Conservation (phyloP, 768 basidiomycete species). For the Strobilomyces dryophilus region DNA sequence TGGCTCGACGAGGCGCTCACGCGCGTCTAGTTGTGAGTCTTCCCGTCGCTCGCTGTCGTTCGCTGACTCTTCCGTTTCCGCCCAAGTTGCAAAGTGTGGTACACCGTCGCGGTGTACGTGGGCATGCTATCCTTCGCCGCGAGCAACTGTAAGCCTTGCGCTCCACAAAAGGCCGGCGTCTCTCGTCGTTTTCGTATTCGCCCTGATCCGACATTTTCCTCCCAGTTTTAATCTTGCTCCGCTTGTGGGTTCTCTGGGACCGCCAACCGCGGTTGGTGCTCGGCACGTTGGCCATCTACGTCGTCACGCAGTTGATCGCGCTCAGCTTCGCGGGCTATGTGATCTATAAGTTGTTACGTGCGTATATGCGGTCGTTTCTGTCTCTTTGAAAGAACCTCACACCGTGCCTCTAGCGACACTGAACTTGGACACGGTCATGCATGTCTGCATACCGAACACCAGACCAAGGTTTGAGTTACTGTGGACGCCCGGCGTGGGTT, state of each 20-base stretch:
- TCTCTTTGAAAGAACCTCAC: too few relatives aligned
- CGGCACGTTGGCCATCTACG: slow-evolving; percentile 27
- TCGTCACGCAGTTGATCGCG: slow-evolving; percentile 27
- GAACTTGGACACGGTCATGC: slow-evolving; percentile 6
- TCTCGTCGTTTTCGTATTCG: too few relatives aligned
- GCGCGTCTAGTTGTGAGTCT: slow-evolving; percentile 16
- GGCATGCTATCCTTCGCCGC: slow-evolving; percentile 34
- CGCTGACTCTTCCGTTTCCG: slow-evolving; percentile 1
- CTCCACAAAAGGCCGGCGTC: background rate
- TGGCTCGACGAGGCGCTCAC: background rate
- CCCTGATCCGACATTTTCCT: slow-evolving; percentile 1
- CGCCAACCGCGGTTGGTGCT: slow-evolving; percentile 25
- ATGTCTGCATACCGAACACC: slow-evolving; percentile 17
- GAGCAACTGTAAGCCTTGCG: slow-evolving; percentile 32
- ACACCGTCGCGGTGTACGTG: slow-evolving; percentile 17
- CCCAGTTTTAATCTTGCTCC: slow-evolving; percentile 37
- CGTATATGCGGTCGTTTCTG: background rate
- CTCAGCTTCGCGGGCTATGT: slow-evolving; percentile 25
- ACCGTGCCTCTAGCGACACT: slow-evolving; percentile 13
- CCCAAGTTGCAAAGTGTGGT: slow-evolving; percentile 26
- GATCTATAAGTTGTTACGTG: slow-evolving; percentile 26
- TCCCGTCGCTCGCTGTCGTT: too few relatives aligned
- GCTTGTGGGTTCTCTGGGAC: slow-evolving; percentile 37
- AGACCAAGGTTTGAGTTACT: slow-evolving; percentile 23
- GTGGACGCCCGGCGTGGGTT: slow-evolving; percentile 29